phyloP scores from a whole-genome alignment of 257 asterid genomes.

The Mitragyna speciosa region DNA sequence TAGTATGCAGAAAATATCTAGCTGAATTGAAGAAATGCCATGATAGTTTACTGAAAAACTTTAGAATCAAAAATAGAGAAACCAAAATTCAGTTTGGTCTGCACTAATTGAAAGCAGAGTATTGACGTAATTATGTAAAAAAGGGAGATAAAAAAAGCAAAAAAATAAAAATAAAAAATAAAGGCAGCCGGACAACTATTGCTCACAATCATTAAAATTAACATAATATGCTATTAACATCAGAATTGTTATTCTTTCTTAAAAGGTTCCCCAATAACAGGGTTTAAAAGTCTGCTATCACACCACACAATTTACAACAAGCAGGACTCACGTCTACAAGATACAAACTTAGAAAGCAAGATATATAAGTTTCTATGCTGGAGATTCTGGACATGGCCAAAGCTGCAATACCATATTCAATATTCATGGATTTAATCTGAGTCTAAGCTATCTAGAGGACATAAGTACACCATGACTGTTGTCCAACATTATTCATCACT shows the following conservation, averaged over 20 bases:
- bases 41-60: background rate
- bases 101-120: background rate
- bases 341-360: constrained; percentile 34
- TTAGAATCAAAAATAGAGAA: background rate
- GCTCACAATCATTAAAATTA: background rate
- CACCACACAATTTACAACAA: constrained; percentile 55
- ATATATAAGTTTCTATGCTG: constrained; percentile 25
- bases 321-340: constrained; percentile 37
- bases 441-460: constrained; percentile 13
- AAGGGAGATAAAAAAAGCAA: too few relatives aligned
- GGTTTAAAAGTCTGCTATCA: constrained; percentile 16
- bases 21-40: background rate
- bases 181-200: constrained; percentile 9
- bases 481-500: constrained; percentile 14
- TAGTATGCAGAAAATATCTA: background rate
- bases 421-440: constrained; percentile 23
- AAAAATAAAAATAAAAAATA: constrained; percentile 4
- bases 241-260: constrained; percentile 16
- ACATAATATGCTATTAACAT: constrained; percentile 18
- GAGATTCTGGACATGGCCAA: constrained; percentile 5
- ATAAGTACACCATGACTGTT: constrained; percentile 6
- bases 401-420: constrained; percentile 24
- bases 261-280: constrained; percentile 3
- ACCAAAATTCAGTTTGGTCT: background rate
- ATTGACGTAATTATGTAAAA: background rate